These are phyloP conservation scores for Friedmanniomyces simplex DNA, from an alignment of 495 filamentous ascomycete genomes.

Conservation along the genomic window DNA sequence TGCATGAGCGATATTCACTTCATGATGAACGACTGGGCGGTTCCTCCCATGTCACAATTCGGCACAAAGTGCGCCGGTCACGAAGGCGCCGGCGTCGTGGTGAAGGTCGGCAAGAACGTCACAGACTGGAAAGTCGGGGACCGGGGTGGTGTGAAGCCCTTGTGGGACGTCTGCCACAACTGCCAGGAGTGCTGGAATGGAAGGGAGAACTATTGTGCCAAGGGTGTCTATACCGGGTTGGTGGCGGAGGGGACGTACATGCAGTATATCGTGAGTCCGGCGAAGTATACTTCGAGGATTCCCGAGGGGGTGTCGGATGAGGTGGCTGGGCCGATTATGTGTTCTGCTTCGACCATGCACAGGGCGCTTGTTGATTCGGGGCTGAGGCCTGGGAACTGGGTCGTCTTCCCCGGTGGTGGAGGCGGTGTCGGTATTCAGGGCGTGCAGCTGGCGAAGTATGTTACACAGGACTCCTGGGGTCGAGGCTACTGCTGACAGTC, in stretches of 20 bases:
- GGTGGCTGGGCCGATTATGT: constrained; percentile 40
- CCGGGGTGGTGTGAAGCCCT: constrained; percentile 48
- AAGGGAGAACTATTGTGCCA: constrained; percentile 31
- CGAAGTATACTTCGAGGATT: constrained; percentile 35
- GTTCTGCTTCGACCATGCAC: constrained; percentile 35
- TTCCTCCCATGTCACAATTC: constrained; percentile 40
- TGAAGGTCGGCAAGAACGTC: constrained; percentile 42
- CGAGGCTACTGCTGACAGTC: neutral
- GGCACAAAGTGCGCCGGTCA: constrained; percentile 43
- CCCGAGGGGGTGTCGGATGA: constrained; percentile 36
- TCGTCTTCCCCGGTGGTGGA: constrained; percentile 37
- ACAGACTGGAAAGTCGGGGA: constrained; percentile 48
- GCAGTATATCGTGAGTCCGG: constrained; percentile 35
- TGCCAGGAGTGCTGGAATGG: constrained; percentile 39
- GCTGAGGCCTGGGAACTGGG: constrained; percentile 35
- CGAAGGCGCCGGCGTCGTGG: constrained; percentile 48
- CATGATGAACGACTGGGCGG: constrained; percentile 33
- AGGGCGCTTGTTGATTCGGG: constrained; percentile 31
- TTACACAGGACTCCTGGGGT: neutral
- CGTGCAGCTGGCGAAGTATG: constrained; percentile 32
- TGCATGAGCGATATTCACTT: constrained; percentile 32
- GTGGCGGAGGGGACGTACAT: constrained; percentile 29
- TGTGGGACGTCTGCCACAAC: constrained; percentile 41
- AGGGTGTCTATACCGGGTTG: constrained; percentile 30
- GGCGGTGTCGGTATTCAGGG: constrained; percentile 36